A percentile compares a stretch with the other conserved stretches of the same genome.
phyloP scores from a whole-genome alignment of 2,329 filamentous ascomycete genomes.

The Aciculosporium take region DNA sequence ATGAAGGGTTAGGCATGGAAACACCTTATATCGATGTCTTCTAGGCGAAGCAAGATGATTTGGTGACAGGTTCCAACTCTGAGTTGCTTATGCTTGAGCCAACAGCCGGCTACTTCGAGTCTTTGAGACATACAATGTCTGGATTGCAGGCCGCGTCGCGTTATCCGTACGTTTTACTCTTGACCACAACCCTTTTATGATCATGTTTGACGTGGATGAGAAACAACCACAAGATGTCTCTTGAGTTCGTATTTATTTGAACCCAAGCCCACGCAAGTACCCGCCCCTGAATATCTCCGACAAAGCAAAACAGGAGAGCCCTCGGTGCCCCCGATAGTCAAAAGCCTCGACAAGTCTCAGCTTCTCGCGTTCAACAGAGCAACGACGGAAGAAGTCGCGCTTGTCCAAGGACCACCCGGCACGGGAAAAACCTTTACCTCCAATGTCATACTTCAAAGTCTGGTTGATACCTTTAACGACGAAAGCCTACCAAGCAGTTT shows the following conservation, averaged over 20 bases:
- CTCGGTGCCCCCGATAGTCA: conserved; percentile 7
- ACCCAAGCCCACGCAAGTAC: conserved; percentile 20
- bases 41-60: conserved; percentile 46
- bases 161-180: conserved; percentile 35
- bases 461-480: conserved; percentile 26
- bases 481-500: conserved; percentile 28
- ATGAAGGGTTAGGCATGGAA: conserved; percentile 35
- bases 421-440: conserved; percentile 72
- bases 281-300: conserved; percentile 16
- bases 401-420: conserved; percentile 71
- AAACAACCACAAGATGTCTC: conserved; percentile 29
- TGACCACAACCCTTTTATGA: not conserved
- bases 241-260: conserved; percentile 47
- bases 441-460: conserved; percentile 44
- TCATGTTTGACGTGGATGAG: not conserved
- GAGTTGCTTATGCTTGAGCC: conserved; percentile 72
- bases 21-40: conserved; percentile 49
- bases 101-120: conserved; percentile 61
- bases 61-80: conserved; percentile 50
- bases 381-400: conserved; percentile 54
- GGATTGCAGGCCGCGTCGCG: conserved; percentile 49
- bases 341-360: conserved; percentile 55
- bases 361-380: conserved; percentile 53
- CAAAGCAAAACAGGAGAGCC: not conserved
- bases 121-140: conserved; percentile 55